These are phyloP conservation scores for Rhizoclosmatium sp. DNA, from an alignment of 192 early-diverging fungal species.

Conservation along the genomic window DNA sequence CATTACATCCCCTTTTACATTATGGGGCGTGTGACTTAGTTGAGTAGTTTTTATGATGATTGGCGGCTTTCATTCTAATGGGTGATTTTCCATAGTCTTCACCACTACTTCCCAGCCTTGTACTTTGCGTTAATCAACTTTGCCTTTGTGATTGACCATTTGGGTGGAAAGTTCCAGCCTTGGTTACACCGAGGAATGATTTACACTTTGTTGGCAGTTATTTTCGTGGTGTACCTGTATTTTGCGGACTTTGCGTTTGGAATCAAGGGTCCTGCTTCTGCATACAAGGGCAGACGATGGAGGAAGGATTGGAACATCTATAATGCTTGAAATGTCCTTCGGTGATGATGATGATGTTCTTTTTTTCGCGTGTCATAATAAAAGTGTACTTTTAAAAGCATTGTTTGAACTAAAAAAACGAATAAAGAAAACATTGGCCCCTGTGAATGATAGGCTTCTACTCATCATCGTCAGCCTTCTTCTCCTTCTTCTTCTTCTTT, in stretches of 20 bases:
- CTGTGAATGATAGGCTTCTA: neutral
- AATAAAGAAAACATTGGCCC: no score
- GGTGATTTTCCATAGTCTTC: constrained; percentile 57
- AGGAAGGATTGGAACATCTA: constrained; percentile 80
- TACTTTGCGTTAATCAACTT: constrained; percentile 91
- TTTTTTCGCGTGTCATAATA: neutral
- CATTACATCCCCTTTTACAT: constrained; percentile 95
- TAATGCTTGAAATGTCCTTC: constrained; percentile 42
- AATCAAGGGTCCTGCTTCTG: constrained; percentile 69
- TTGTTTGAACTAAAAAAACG: neutral
- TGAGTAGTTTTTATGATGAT: constrained; percentile 22
- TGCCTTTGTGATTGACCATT: constrained; percentile 80
- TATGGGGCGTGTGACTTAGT: constrained; percentile 96
- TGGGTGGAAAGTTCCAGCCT: constrained; percentile 44
- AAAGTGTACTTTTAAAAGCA: neutral
- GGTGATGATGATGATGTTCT: neutral
- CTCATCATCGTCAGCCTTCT: constrained; percentile 5
- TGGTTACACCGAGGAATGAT: constrained; percentile 46
- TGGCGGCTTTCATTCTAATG: neutral
- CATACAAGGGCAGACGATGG: constrained; percentile 74
- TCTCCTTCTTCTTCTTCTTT: constrained; percentile 37
- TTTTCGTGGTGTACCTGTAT: constrained; percentile 71
- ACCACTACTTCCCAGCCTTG: constrained; percentile 96
- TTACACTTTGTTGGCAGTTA: constrained; percentile 46
- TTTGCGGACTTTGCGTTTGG: constrained; percentile 88